phyloP scores from a whole-genome alignment of 129 eudicot species.

The Flaveria brownii region DNA sequence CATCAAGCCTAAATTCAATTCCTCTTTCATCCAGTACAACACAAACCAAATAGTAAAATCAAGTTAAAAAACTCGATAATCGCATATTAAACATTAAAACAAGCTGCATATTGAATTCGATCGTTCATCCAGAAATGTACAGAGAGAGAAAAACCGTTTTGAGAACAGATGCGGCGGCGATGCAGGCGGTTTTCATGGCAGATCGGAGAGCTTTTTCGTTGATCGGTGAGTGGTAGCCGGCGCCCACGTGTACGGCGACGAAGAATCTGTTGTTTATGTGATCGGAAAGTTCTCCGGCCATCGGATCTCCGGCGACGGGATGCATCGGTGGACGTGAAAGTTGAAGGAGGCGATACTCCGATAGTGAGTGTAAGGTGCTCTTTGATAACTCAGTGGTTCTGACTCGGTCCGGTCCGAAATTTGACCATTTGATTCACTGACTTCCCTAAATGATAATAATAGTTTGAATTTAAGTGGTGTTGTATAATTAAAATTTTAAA shows the following conservation, averaged over 20 bases:
- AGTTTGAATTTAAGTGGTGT: too few relatives aligned
- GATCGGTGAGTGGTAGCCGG: constrained; percentile 88
- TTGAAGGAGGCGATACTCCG: neutral
- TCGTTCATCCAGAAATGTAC: neutral
- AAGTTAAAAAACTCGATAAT: constrained; percentile 8
- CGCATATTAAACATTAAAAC: neutral
- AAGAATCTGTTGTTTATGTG: constrained; percentile 47
- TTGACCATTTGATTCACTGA: too few relatives aligned
- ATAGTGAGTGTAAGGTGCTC: too few relatives aligned
- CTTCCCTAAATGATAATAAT: too few relatives aligned
- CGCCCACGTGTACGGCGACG: constrained; percentile 97
- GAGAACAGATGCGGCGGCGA: constrained; percentile 79
- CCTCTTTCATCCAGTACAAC: neutral
- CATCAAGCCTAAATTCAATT: neutral
- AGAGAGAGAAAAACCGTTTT: constrained; percentile 46
- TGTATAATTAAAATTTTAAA: too few relatives aligned
- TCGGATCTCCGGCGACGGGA: constrained; percentile 17
- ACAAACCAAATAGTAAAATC: neutral
- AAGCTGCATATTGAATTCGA: neutral
- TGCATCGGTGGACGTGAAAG: constrained; percentile 15
- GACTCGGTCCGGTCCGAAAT: too few relatives aligned
- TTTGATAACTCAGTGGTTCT: too few relatives aligned
- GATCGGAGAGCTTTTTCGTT: constrained; percentile 87
- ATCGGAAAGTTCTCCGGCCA: constrained; percentile 55
- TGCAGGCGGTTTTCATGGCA: constrained; percentile 92